Base-by-base conservation (phyloP, 2,329 filamentous ascomycete genomes). In the Botryotinia globosa region DNA sequence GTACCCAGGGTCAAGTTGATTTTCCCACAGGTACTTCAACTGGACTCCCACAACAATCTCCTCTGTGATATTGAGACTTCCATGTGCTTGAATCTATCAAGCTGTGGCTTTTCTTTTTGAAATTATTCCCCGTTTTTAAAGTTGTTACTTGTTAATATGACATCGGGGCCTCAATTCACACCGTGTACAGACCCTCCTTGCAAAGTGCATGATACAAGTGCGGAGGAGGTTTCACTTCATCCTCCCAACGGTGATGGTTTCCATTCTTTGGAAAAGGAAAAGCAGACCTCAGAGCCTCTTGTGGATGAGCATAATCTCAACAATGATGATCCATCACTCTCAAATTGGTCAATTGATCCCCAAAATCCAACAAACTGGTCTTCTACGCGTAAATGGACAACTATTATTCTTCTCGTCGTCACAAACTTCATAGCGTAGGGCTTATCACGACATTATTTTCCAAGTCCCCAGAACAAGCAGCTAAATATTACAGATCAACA, bases 311-410 rank as follows among this genome's bases (percentile, higher is more conserved):
- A 25, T 51, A 22, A 66, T 51, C 22, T 54, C 22, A 29, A 37
- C 2, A 51, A 22, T 10, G 14, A 22, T 39, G 25, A 54, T 12
- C 18, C n/a, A 34, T 51, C 44, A 12, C 4, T 22, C 45, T 12
- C 45, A 39, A 20, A n/a, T 54, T 66, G 64, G 64, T 39, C 45
- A 20, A 16, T 25, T 18, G 32, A 51, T 34, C 45, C 45, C 5
- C 64, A 66, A 10, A 66, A 66, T 25, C 64, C 64, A 39, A 51
- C 8, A 66, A 51, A 66, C 45, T 39, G 64, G 64, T 66, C 22
- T 66, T 10, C 44, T 20, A 51, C n/a, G 8, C 64, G 64, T 4
- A 66, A 51, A 66, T 66, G 64, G 64, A 66, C 45, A 10, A 66
- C 45, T 12, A 6, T 66, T 39, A 20, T 4, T 18, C 64, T 66